A percentile compares a stretch with the other conserved stretches of the same genome.
Evolutionary conservation across 306 rosid species (phyloP).

Genomic region (Betula pendula): DNA sequence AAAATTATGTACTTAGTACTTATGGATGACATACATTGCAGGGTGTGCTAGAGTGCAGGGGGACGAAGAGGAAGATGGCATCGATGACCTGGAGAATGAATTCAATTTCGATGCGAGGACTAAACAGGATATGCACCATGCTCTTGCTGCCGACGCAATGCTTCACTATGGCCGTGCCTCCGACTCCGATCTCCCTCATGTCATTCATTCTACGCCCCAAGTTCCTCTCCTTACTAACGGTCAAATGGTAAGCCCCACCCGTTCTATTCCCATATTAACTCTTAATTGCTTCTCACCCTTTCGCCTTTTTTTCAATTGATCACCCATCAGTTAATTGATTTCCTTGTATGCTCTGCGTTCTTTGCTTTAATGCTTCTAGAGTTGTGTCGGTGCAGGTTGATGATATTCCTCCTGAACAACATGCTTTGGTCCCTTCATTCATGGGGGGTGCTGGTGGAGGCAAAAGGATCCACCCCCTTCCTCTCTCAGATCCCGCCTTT

Average conservation of each 20-base stretch:
- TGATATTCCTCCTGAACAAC: conserved; percentile 37
- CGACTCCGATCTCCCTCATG: conserved; percentile 22
- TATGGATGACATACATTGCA: conserved; percentile 6
- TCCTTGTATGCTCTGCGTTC: background rate
- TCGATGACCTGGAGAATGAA: conserved; percentile 69
- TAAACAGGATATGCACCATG: conserved; percentile 17
- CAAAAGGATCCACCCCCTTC: conserved; percentile 31
- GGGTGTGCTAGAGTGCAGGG: conserved; percentile 75
- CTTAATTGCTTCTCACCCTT: background rate
- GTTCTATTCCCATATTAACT: background rate
- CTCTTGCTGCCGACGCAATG: conserved; percentile 32
- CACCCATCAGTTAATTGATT: background rate
- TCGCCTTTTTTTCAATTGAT: background rate
- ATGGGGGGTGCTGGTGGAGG: conserved; percentile 34
- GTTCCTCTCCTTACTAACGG: conserved; percentile 39
- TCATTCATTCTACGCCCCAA: conserved; percentile 23
- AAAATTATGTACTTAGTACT: background rate
- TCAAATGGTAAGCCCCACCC: conserved; percentile 21
- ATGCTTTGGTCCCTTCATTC: conserved; percentile 47
- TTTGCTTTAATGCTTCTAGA: conserved; percentile 15
- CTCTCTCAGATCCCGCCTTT: conserved; percentile 30
- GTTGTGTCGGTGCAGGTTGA: conserved; percentile 37
- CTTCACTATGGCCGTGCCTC: conserved; percentile 29
- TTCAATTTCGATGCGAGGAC: conserved; percentile 37
- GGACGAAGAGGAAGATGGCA: conserved; percentile 76